These are phyloP conservation scores for Huntiella bhutanensis DNA, from an alignment of 2,329 filamentous ascomycete genomes.

Conservation along the genomic window DNA sequence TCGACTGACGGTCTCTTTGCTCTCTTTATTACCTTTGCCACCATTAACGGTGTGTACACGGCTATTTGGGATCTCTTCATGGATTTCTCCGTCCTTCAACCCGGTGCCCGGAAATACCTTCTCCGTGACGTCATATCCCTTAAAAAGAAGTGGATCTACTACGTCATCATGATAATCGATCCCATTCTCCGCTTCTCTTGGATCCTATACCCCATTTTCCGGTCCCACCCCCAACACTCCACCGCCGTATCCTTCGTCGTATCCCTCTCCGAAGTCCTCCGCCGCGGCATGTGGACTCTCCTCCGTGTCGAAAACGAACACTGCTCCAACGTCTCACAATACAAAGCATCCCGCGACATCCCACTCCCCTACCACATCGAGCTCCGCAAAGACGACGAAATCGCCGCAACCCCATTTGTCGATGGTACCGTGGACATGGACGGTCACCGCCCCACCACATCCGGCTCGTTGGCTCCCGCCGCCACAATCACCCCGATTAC, in stretches of 20 bases:
- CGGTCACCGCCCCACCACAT: not conserved
- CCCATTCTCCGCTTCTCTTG: conserved; percentile 79
- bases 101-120: conserved; percentile 44
- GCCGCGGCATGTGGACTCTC: conserved; percentile 76
- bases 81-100: conserved; percentile 86
- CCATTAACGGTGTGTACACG: conserved; percentile 67
- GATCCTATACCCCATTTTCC: conserved; percentile 83
- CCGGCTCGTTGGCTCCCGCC: not conserved
- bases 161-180: conserved; percentile 64
- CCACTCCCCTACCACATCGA: conserved; percentile 62
- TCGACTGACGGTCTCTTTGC: conserved; percentile 37
- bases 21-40: conserved; percentile 61
- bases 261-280: conserved; percentile 57
- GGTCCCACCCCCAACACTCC: conserved; percentile 62
- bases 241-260: conserved; percentile 66
- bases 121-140: conserved; percentile 66
- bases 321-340: conserved; percentile 74
- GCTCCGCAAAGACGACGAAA: conserved; percentile 10
- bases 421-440: not conserved
- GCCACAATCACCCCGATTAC: not conserved
- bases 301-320: conserved; percentile 97
- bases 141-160: conserved; percentile 68
- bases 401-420: conserved; percentile 2
- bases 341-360: conserved; percentile 75
- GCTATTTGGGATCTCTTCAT: conserved; percentile 87